Conservation (phyloP, 768 basidiomycete genomes). For the Mycena rosella region DNA sequence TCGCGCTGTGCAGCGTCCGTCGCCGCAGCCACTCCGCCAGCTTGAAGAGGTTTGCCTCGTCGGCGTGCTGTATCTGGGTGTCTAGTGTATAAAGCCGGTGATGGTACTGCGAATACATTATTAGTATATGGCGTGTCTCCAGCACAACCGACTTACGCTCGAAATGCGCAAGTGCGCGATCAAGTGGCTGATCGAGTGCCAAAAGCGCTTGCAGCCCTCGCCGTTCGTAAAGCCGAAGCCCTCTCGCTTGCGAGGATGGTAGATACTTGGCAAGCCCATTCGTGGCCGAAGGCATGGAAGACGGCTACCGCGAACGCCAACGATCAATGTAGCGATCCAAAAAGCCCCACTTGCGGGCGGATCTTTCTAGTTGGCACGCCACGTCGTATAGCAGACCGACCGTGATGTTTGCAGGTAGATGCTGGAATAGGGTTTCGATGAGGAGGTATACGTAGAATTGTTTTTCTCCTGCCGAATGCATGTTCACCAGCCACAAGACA, state of each 20-base stretch:
- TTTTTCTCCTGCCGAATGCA: neutral
- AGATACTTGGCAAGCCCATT: neutral
- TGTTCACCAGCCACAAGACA: conserved; percentile 35
- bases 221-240: no score
- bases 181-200: no score
- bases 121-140: no score
- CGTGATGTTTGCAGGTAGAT: no score
- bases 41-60: conserved; percentile 39
- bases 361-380: no score
- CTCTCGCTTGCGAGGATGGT: no score
- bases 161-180: neutral
- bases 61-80: conserved; percentile 47
- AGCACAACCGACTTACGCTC: no score
- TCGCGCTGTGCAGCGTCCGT: conserved; percentile 26
- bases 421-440: conserved; percentile 42
- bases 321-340: no score
- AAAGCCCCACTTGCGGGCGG: no score
- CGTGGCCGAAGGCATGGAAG: conserved; percentile 46
- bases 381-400: no score
- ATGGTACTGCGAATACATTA: conserved; percentile 9
- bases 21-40: conserved; percentile 50
- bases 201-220: no score
- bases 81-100: conserved; percentile 35
- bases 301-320: conserved; percentile 48
- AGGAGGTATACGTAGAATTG: conserved; percentile 25